Base-by-base conservation (phyloP, 106 monocot species). In the Ottelia alismoides region DNA sequence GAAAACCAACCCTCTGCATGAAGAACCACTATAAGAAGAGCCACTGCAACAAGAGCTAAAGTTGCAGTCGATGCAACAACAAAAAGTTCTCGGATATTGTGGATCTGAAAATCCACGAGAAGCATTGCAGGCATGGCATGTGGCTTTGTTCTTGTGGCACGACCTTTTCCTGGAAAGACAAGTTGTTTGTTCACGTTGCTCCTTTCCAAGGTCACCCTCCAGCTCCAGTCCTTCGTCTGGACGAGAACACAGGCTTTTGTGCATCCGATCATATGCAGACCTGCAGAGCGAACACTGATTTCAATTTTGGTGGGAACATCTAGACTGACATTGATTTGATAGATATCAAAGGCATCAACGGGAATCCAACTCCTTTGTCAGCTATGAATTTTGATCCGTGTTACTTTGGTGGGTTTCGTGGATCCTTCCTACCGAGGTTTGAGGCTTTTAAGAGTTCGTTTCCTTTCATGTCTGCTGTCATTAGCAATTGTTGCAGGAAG, bases 1-100 rank as follows among this genome's bases (percentile, higher is more conserved):
- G 54, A 94, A 94, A 58, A 94, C 88, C 1, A n/a, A 78, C 84
- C 24, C 62, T 88, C 2, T 94, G 94, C 57, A 84, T 94, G 53
- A 94, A 84, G 71, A 94, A 94, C 59, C 94, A 88, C 51, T 94
- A 94, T 71, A 94, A 88, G 65, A 78, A 88, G 68, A 96, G 71
- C 68, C 90, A 90, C 60, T 81, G 85, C 60, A 76, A 75, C 52
- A 85, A 92, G 73, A 76, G 70, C 25, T 81, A 81, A 45, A 76
- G 57, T 14, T 92, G 91, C 50, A 73, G 78, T 43, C 52, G 78
- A 49, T 92, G 91, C 66, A 67, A 82, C 35, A 65, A 32, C 25
- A 92, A 92, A 68, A 81, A 78, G 51, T 92, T 92, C 30, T 92
- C 91, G 1, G 82, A 85, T 25, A 61, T 85, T 18, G 85, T 81